Percentiles rank a stretch among this genome's conserved stretches.
phyloP scores from a whole-genome alignment of 139 green algal genomes.

The Diplosphaera chodatii region DNA sequence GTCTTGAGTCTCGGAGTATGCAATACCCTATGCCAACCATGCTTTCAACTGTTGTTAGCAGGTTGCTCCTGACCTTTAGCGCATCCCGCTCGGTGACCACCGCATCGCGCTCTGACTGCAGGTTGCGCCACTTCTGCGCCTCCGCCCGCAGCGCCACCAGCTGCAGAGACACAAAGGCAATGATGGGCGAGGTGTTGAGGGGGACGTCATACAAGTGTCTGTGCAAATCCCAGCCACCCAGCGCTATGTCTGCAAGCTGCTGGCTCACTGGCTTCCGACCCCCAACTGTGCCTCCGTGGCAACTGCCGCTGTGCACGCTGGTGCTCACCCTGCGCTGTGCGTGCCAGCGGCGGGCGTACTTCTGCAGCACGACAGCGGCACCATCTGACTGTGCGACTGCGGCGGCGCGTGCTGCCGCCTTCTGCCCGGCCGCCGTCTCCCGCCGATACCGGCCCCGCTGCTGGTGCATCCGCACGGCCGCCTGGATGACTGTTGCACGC shows the following conservation, averaged over 20 bases:
- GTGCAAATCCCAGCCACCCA: no score
- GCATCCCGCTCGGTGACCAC: constrained; percentile 8
- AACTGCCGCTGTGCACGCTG: no score
- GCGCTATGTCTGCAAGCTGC: no score
- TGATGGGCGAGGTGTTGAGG: no score
- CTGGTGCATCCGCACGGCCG: constrained; percentile 27
- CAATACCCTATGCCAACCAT: no score
- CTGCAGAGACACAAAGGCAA: constrained; percentile 12
- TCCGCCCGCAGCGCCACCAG: constrained; percentile 23
- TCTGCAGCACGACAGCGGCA: constrained; percentile 38
- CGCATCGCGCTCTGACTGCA: constrained; percentile 9
- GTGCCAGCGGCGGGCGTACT: constrained; percentile 17
- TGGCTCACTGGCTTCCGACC: no score
- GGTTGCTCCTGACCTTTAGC: not conserved
- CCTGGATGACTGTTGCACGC: constrained; percentile 35
- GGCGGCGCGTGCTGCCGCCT: constrained; percentile 15
- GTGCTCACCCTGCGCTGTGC: constrained; percentile 21
- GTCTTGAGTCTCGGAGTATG: no score
- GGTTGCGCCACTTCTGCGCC: constrained; percentile 16
- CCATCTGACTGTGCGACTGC: not conserved
- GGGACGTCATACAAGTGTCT: no score
- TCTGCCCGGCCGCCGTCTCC: constrained; percentile 35
- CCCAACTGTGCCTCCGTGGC: no score
- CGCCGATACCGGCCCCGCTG: constrained; percentile 27
- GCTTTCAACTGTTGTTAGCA: no score